phyloP scores from a whole-genome alignment of 1,284 basidiomycete species.

The Ganoderma multipileum region DNA sequence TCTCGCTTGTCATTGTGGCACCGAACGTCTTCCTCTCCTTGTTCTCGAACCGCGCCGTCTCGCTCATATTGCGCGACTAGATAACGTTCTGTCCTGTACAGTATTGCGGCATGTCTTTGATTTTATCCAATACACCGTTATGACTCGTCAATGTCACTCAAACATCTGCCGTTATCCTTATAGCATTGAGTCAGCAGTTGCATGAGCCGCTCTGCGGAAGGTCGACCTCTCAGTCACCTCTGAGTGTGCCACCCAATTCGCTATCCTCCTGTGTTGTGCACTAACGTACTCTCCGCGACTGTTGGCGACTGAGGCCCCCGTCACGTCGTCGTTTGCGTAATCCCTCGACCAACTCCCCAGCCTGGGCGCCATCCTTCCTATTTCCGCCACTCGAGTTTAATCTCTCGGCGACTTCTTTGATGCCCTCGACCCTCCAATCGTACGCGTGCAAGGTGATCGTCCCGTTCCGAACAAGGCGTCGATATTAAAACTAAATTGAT shows the following conservation, averaged over 20 bases:
- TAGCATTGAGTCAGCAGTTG: background rate
- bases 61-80: background rate
- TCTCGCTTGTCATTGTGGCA: background rate
- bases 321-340: background rate
- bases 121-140: background rate
- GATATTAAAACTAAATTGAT: conserved; percentile 3
- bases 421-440: conserved; percentile 6
- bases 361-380: conserved; percentile 22
- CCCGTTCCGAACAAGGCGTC: background rate
- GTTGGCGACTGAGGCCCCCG: background rate
- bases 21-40: background rate
- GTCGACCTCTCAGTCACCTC: background rate
- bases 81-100: background rate
- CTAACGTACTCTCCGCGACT: background rate
- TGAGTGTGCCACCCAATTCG: background rate
- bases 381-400: conserved; percentile 16
- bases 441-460: background rate
- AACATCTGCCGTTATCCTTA: background rate
- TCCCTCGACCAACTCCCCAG: conserved; percentile 17
- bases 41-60: background rate
- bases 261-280: too few relatives aligned
- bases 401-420: conserved; percentile 15
- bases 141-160: background rate
- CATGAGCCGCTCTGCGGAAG: background rate
- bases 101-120: background rate